Percentiles rank a stretch among this genome's conserved stretches.
phyloP scores from a whole-genome alignment of 2,329 filamentous ascomycete species.

The Apiospora saccharicola region DNA sequence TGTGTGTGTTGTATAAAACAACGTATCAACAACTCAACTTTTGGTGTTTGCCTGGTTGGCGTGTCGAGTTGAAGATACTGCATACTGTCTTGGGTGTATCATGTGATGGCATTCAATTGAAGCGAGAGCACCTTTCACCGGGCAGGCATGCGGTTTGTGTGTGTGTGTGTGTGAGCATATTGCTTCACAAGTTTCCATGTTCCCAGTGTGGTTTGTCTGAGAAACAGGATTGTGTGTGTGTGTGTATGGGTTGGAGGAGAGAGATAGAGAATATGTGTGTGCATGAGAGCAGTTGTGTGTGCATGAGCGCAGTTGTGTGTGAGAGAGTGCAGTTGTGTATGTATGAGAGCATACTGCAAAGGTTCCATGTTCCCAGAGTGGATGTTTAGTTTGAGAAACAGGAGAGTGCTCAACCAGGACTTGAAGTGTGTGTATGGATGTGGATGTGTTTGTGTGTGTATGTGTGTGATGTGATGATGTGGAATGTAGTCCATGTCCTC shows the following conservation, averaged over 20 bases:
- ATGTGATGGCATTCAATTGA: not conserved
- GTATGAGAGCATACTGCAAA: no score
- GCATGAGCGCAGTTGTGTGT: no score
- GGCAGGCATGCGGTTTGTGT: no score
- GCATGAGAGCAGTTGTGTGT: no score
- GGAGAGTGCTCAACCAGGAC: no score
- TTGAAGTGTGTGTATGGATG: not conserved
- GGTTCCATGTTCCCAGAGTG: no score
- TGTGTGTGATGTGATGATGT: not conserved
- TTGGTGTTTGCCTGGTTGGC: not conserved
- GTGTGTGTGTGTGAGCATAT: not conserved
- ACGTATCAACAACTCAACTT: not conserved
- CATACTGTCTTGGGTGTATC: conserved; percentile 1
- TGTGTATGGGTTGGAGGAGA: not conserved
- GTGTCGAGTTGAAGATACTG: not conserved
- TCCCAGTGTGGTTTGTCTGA: not conserved
- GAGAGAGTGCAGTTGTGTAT: no score
- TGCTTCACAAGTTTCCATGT: not conserved
- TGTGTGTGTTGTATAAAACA: not conserved
- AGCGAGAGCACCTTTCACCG: conserved; percentile 10
- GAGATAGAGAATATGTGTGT: no score
- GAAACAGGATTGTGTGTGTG: not conserved
- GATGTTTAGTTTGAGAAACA: no score
- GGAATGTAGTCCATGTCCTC: not conserved
- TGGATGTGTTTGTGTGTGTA: not conserved